Conservation (phyloP, 2,329 filamentous ascomycete species). For the Leptodontidium sp. region DNA sequence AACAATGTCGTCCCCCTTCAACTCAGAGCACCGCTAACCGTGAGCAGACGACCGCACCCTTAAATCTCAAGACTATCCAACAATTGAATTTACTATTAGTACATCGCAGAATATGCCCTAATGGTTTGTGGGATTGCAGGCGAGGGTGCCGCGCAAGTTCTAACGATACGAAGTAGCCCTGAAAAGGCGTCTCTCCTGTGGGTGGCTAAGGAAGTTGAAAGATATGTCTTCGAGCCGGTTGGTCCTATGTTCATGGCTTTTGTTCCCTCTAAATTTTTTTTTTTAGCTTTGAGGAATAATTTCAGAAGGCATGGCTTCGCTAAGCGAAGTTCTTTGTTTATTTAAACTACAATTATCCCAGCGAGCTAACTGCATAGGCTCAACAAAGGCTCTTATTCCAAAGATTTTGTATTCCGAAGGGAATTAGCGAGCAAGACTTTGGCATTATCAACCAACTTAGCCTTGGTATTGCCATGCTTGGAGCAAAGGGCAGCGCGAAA, state of each 20-base stretch:
- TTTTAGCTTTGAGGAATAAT: background rate
- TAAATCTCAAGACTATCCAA: background rate
- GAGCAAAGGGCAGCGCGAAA: too few relatives aligned
- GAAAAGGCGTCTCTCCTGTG: background rate
- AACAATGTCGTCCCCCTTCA: background rate
- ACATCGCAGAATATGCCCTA: background rate
- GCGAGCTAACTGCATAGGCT: too few relatives aligned
- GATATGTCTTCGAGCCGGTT: background rate
- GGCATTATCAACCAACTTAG: too few relatives aligned
- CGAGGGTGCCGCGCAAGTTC: background rate
- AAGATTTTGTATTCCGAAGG: too few relatives aligned
- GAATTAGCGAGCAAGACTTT: too few relatives aligned
- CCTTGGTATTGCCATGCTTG: too few relatives aligned
- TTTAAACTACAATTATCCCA: too few relatives aligned
- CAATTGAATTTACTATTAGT: background rate
- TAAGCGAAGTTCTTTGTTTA: too few relatives aligned
- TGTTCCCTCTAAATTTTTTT: too few relatives aligned
- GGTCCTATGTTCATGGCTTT: background rate
- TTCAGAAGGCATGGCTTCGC: too few relatives aligned
- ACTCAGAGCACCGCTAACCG: background rate
- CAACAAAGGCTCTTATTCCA: too few relatives aligned
- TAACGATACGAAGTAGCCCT: background rate
- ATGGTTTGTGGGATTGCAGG: background rate
- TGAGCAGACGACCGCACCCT: background rate
- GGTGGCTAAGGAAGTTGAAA: background rate